Evolutionary conservation across 2,329 filamentous ascomycete genomes (phyloP), one percentile per base, ranked within the genome.

Genomic region (Nigrospora sphaerica): DNA sequence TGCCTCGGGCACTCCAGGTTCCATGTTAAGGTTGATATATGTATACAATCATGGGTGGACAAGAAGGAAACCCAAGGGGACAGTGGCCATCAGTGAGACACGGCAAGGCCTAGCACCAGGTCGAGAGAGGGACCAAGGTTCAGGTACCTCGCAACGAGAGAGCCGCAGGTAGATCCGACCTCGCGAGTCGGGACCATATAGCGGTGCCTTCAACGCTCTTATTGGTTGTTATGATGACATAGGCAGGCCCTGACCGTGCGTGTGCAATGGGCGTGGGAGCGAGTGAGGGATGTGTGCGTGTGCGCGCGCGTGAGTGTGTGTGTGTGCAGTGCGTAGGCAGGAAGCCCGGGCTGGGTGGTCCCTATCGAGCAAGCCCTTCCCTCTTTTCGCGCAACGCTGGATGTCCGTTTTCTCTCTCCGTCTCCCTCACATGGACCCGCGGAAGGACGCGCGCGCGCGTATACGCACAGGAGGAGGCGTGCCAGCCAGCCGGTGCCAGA

Each of bases 1-100:
- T 60, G 64, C 67, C 59, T 81, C 77, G 60, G 76, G 76, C 66
- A 65, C 73, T 65, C 70, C 74, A 69, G 69, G 68, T 68, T 82
- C 78, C 79, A 82, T 82, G 72, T 67, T 77, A 64, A 63, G 59
- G 58, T 60, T 65, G 70, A 72, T 69, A 71, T 63, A 59, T 60
- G 55, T 51, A 50, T 53, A 57, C 56, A 57, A 56, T 61, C 59
- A 62, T 56, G 58, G 57, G 57, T 49, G 53, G 55, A 54, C 52
- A 53, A 54, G 52, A 60, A 43, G 54, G 47, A 57, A 58, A 44
- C 42, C 42, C 35, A 37, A 34, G 32, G 35, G 42, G 35, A 34
- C 19, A 44, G 35, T 35, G 42, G 42, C 42, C 42, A 44, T 44
- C 33, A 44, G 42, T 44, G 55, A 56, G 57, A 57, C 53, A 54